Base-by-base conservation (phyloP, 1,284 basidiomycete species). In the Boletellus sp. region DNA sequence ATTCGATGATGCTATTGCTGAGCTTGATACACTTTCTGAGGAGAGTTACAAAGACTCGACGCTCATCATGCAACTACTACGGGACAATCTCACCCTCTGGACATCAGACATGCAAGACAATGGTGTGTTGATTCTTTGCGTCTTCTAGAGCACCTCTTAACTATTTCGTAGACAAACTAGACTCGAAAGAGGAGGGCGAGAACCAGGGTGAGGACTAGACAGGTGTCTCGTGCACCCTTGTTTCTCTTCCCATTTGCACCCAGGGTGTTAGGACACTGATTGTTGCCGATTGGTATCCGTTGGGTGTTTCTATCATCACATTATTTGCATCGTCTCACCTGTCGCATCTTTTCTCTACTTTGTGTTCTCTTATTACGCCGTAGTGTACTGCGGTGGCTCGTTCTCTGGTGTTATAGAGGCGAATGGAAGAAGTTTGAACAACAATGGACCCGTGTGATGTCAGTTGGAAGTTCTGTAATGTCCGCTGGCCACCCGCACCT, bases 21-120 rank as follows among this genome's bases (percentile, higher is more conserved):
- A 99, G 78, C 92, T 99, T 67, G 95, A 99, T 80, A 99, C 95
- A 30, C 84, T 99, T 52, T 97, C 93, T 60, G 95, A 99, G 77
- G 95, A 99, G 82, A 92, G 88, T 74, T 99, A 99, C 91, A 98
- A 99, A 81, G 90, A 96, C 74, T 94, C 91, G 46, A 94, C 91
- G 39, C 80, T 98, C 63, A 99, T 99, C 77, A 99, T 99, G 95
- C 95, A 99, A 73, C 77, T 99, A 56, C 84, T 99, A 68, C 86
- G 96, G 67, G 95, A 99, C 76, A 98, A 99, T 84, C 78, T 99
- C 46, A 98, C 94, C 41, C 81, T 95, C 66, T 98, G 94, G 94
- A 96, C 94, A 53, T 94, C 91, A 50, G 94, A 97, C 73, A 96
- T 96, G 94, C 87, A 91, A 67, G 88, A 91, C 50, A 77, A 84